Conservation (phyloP, 1,139 yeast species). For the Blastobotrys malaysiensis region DNA sequence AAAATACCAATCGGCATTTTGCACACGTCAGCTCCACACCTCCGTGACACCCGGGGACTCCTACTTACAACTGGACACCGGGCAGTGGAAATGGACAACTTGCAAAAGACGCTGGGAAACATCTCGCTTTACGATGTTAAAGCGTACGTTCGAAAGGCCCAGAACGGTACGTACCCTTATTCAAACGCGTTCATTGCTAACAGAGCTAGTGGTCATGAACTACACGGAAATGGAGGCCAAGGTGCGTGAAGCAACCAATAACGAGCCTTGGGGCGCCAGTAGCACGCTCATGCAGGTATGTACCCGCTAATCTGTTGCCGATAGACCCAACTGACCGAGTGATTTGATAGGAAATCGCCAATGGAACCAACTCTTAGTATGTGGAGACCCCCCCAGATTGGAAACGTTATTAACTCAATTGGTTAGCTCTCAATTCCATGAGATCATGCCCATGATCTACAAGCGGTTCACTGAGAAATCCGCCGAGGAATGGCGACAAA, state of each 20-base stretch:
- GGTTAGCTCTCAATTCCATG: slow-evolving; percentile 38
- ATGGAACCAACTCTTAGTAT: slow-evolving; percentile 80
- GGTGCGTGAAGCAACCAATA: slow-evolving; percentile 95
- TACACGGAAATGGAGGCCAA: slow-evolving; percentile 94
- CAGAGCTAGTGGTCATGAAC: slow-evolving; percentile 63
- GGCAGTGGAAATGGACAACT: slow-evolving; percentile 47
- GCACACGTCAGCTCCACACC: neutral
- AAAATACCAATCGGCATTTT: neutral
- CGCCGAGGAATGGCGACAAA: slow-evolving; percentile 97
- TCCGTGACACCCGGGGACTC: neutral
- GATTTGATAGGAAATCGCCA: slow-evolving; percentile 63
- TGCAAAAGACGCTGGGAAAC: slow-evolving; percentile 72
- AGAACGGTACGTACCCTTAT: slow-evolving; percentile 57
- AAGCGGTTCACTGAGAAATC: slow-evolving; percentile 86
- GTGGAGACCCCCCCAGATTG: slow-evolving; percentile 9
- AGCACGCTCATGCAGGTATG: slow-evolving; percentile 68
- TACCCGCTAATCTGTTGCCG: too few species aligned
- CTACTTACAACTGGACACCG: neutral
- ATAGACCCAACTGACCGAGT: neutral
- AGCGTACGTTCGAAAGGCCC: slow-evolving; percentile 96
- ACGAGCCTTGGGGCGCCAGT: slow-evolving; percentile 99
- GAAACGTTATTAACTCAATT: slow-evolving; percentile 5
- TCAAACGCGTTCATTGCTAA: neutral
- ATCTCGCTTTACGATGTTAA: slow-evolving; percentile 90
- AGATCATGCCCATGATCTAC: slow-evolving; percentile 43